Evolutionary conservation across 768 basidiomycete species (phyloP), one percentile per base, ranked within the genome.

Genomic region (Suillus alpinus): DNA sequence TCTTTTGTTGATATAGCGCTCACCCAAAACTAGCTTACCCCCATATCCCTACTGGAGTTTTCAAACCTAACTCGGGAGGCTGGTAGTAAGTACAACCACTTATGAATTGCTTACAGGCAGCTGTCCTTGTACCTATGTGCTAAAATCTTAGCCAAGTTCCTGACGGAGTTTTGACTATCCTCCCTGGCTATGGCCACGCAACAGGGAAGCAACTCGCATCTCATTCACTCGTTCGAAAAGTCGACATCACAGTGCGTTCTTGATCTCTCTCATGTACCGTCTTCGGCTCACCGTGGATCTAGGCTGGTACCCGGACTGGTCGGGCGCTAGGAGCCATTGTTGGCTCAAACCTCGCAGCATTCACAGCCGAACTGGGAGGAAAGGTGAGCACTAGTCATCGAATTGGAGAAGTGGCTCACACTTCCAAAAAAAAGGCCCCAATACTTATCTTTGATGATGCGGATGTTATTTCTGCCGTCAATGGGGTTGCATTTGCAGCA

Each of bases 281-380:
- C 56, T 46, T 57, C 26, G 13, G n/a, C 53, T 41, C 39, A 57
- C 9, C 60, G 23, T 44, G 12, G 51, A 8, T 60, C 7, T 57
- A 92, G 91, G 91, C 90, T 55, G 90, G 92, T 12, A 93, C 91
- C 2, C 77, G 78, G 63, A 91, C 91, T 2, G 93, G 93, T 0
- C 83, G 88, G n/a, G 77, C 78, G 8, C 71, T 95, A 14, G 93
- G 92, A 37, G 80, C 81, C 55, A 80, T 88, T 14, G 91, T 88
- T 5, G 92, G 93, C 37, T 72, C 77, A 18, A 94, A 94, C 68
- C 69, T 94, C 13, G 86, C 87, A 2, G 72, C 83, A 5, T 93
- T 82, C 69, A 94, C 92, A 1, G 93, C 93, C 0, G 93, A 95
- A 67, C 78, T 95, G 6, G 93, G 93, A 20, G 93, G 93, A 34